These are phyloP conservation scores for Leccinum barrowsii DNA, from an alignment of 768 basidiomycete species.

Conservation along the genomic window DNA sequence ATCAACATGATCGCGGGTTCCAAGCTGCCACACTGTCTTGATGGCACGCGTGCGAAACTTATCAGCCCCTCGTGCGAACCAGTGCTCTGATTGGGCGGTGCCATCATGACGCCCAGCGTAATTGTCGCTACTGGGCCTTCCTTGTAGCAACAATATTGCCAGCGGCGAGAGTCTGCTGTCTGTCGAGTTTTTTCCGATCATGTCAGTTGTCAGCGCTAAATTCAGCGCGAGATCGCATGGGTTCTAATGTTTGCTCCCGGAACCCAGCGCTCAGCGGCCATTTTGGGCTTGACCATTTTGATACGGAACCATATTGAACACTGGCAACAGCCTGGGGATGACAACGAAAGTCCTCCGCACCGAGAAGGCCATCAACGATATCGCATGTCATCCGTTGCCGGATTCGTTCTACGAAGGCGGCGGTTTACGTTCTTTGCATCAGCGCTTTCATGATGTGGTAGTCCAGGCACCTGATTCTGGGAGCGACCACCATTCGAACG, in stretches of 20 bases:
- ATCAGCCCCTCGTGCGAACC: not conserved
- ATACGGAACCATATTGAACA: not conserved
- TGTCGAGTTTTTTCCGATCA: not conserved
- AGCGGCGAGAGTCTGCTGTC: not conserved
- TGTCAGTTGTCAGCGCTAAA: not conserved
- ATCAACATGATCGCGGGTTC: not conserved
- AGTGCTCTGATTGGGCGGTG: not conserved
- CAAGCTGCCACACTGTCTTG: too few species aligned
- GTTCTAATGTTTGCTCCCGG: not conserved
- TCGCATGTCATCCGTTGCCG: slow-evolving; percentile 94
- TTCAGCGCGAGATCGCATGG: not conserved
- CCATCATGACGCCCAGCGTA: not conserved
- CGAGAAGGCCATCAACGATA: slow-evolving; percentile 95
- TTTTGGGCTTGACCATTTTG: not conserved
- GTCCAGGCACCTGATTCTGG: slow-evolving; percentile 45
- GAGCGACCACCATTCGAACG: slow-evolving; percentile 60
- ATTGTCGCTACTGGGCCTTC: not conserved
- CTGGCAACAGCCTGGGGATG: slow-evolving; percentile 52
- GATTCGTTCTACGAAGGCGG: slow-evolving; percentile 88
- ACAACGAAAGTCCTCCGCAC: slow-evolving; percentile 94
- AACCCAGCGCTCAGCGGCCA: not conserved
- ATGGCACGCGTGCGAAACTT: not conserved
- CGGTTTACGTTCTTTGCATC: slow-evolving; percentile 83
- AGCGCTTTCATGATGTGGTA: slow-evolving; percentile 73
- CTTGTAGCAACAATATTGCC: not conserved